Percentiles rank a stretch among this genome's conserved stretches.
phyloP scores from a whole-genome alignment of 352 stramenopile genomes.

The Pythium plurisporium region DNA sequence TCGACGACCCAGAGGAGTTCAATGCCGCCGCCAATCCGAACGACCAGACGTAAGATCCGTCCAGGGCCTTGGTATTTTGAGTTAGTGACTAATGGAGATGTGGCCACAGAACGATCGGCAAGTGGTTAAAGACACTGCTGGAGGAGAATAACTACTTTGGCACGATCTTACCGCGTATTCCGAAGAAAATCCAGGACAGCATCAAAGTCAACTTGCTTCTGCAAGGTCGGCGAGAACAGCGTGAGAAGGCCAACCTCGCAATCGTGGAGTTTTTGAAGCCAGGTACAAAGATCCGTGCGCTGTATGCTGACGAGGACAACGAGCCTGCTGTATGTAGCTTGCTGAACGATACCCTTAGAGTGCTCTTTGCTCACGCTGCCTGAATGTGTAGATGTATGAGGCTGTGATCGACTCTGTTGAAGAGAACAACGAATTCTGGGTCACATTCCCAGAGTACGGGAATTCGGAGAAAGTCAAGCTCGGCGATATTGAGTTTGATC shows the following conservation, averaged over 20 bases:
- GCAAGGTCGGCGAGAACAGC: slow-evolving; percentile 60
- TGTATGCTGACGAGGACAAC: slow-evolving; percentile 97
- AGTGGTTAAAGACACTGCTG: slow-evolving; percentile 89
- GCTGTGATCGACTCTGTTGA: slow-evolving; percentile 93
- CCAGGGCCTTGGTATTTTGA: no score
- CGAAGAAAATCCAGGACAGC: slow-evolving; percentile 93
- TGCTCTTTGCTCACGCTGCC: no score
- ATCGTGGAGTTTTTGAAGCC: slow-evolving; percentile 77
- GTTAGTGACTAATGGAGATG: no score
- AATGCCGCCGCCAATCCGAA: slow-evolving; percentile 80
- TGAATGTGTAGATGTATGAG: slow-evolving; percentile 95
- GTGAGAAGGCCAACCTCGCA: slow-evolving; percentile 53
- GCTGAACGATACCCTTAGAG: no score
- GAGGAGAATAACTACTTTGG: slow-evolving; percentile 96
- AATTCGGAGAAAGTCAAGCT: slow-evolving; percentile 94
- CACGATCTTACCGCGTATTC: slow-evolving; percentile 95
- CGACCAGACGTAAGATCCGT: slow-evolving; percentile 70
- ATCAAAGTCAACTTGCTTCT: slow-evolving; percentile 94
- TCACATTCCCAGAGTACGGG: slow-evolving; percentile 96
- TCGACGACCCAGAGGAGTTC: slow-evolving; percentile 94
- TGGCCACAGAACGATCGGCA: slow-evolving; percentile 89
- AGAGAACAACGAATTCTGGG: slow-evolving; percentile 72
- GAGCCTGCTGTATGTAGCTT: slow-evolving; percentile 68
- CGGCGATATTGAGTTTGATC: slow-evolving; percentile 91
- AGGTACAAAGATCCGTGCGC: slow-evolving; percentile 89